Base-by-base conservation (phyloP, 1,284 basidiomycete species). In the Porodaedalea pini region DNA sequence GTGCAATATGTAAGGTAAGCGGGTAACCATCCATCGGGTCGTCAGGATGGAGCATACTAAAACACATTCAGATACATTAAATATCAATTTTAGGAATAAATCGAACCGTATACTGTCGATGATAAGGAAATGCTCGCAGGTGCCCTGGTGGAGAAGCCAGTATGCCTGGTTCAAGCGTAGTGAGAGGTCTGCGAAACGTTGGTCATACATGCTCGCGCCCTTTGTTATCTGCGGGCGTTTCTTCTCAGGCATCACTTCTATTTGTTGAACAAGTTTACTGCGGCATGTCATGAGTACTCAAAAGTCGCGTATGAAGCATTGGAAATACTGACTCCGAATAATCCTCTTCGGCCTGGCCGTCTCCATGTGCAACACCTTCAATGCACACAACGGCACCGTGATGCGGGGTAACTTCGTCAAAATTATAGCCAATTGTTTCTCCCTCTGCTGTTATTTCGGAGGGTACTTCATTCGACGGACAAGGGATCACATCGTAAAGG, bases 81-180 rank as follows among this genome's bases (percentile, higher is more conserved):
- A 32, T 34, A 25, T 51, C 10, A 13, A 29, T 29, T 15, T 2
- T 7, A 23, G 6, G 4, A 43, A 11, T 23, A 19, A 34, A 39
- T 64, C 74, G 52, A 61, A 83, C 91, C 90, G 78, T 61, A 93
- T 84, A 58, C 85, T 77, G 60, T 90, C 85, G 25, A 93, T 63
- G 15, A 86, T 78, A 36, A 90, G 66, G 66, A 85, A 87, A 66
- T 93, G 91, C 63, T 92, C 90, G 64, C 88, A 92, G 63, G 82
- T 85, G 23, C 90, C 91, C 57, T 81, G 78, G 65, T 93, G 90
- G 17, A 92, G 71, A 56, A 91, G 72, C 82, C 86, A 90, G 64
- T 92, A 92, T 1, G 91, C 90, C 64, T 88, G 76, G 62, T 87
- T 80, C 29, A 89, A 68, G 39, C 83, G 76, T 21, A 90, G 67